Base-by-base conservation (phyloP, 1,139 yeast species). In the Geotrichum histeridarum region DNA sequence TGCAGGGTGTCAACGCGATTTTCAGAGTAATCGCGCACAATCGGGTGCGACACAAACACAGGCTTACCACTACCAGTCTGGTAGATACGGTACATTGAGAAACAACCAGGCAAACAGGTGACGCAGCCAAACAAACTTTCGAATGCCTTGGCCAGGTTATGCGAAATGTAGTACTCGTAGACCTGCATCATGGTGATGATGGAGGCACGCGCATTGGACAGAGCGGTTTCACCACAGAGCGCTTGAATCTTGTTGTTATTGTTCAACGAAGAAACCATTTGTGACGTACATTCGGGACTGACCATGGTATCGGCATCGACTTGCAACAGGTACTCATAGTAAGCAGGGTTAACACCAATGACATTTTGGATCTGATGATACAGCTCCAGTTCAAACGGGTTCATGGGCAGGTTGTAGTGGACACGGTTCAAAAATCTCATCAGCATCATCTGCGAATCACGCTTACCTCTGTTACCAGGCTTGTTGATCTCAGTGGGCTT, bases 231-330 rank as follows among this genome's bases (percentile, higher is more conserved):
- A 47, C 77, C 77, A 56, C 77, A 74, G 9, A 73, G 62, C 2
- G 76, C 77, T 50, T 70, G 74, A 36, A 73, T 64, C 42, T 67
- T 66, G 33, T 67, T 66, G 53, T 73, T 75, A 14, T 67, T 63
- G 9, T 69, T 68, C 67, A 72, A 63, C 11, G 70, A 59, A 4
- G 75, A 69, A 18, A 71, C 68, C 57, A 73, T 62, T 54, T 70
- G 71, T 33, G 67, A 60, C 9, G 72, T 64, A 27, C 76, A 68
- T 38, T 71, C 74, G 1, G 65, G 68, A 4, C 65, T 64, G 8
- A 73, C 75, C 59, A 68, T 67, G 1, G 77, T 73, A 62, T 73
- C 77, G 32, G 77, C 77, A 63, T 73, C 77, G 30, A 74, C 76
- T 58, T 72, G 76, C 58, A 74, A 63, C 52, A 74, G 54, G 57